phyloP scores from a whole-genome alignment of 371 early-diverging fungal species.

The Lichtheimia ramosa region DNA sequence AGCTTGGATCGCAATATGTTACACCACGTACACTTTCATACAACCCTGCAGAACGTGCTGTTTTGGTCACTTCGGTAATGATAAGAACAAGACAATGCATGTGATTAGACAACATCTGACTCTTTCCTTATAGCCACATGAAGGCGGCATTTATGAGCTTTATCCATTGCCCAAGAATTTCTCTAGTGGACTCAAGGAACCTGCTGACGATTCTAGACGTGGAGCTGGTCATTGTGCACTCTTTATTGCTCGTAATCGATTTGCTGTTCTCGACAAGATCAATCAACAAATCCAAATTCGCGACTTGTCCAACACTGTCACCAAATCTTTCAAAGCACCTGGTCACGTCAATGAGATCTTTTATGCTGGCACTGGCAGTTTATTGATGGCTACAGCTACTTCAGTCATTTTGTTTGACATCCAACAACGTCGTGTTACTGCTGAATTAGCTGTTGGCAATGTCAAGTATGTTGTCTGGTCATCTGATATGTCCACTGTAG shows the following conservation, averaged over 20 bases:
- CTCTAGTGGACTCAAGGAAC: slow-evolving; percentile 66
- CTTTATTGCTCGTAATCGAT: slow-evolving; percentile 94
- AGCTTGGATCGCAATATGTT: slow-evolving; percentile 64
- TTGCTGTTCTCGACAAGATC: slow-evolving; percentile 88
- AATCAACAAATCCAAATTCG: slow-evolving; percentile 77
- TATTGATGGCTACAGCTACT: slow-evolving; percentile 80
- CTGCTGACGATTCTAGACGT: slow-evolving; percentile 66
- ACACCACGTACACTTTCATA: slow-evolving; percentile 83
- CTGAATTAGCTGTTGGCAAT: slow-evolving; percentile 75
- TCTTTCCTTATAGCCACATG: slow-evolving; percentile 51
- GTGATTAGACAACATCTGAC: no score
- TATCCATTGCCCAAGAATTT: slow-evolving; percentile 78
- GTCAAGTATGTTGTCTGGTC: slow-evolving; percentile 94
- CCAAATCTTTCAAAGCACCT: slow-evolving; percentile 86
- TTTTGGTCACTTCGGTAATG: slow-evolving; percentile 74
- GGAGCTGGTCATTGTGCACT: slow-evolving; percentile 83
- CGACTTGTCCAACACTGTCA: slow-evolving; percentile 82
- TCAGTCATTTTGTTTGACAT: slow-evolving; percentile 89
- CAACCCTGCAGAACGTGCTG: slow-evolving; percentile 91
- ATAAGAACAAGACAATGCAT: neutral
- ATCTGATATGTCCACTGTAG: slow-evolving; percentile 82
- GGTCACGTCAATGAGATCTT: slow-evolving; percentile 80
- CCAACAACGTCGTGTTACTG: slow-evolving; percentile 72
- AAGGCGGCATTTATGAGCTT: slow-evolving; percentile 89
- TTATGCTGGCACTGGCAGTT: slow-evolving; percentile 80